Conservation (phyloP, 2,329 filamentous ascomycete species). For the Cadophora gregata region DNA sequence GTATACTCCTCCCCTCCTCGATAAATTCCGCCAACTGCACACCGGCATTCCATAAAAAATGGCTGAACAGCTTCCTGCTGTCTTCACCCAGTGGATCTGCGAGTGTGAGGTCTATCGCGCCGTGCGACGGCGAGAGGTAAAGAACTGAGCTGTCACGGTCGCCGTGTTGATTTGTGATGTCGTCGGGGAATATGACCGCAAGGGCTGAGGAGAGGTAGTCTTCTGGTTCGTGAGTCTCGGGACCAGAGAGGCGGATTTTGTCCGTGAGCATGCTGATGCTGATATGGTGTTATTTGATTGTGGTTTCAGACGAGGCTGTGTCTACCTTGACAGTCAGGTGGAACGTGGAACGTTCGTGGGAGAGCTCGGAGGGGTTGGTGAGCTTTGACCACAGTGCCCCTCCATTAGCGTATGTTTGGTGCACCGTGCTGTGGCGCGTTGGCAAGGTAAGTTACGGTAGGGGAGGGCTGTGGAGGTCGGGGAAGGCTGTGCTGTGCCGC, state of each 20-base stretch:
- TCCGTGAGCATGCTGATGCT: slow-evolving; percentile 56
- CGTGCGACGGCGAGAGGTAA: slow-evolving; percentile 58
- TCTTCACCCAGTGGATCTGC: slow-evolving; percentile 56
- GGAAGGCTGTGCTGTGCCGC: slow-evolving; percentile 11
- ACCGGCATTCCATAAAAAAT: slow-evolving; percentile 76
- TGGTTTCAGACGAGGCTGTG: neutral
- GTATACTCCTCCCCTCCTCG: slow-evolving; percentile 46
- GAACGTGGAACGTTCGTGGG: too few relatives aligned
- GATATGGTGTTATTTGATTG: neutral
- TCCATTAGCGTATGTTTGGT: neutral
- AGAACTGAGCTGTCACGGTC: slow-evolving; percentile 61
- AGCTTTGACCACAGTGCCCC: slow-evolving; percentile 6
- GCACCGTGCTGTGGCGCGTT: neutral
- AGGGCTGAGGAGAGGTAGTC: slow-evolving; percentile 65
- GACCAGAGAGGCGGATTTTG: slow-evolving; percentile 51
- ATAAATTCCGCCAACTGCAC: slow-evolving; percentile 61
- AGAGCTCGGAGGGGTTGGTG: neutral
- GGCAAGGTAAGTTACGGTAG: neutral
- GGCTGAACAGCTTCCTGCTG: slow-evolving; percentile 67
- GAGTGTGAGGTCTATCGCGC: slow-evolving; percentile 37
- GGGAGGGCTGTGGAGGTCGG: neutral
- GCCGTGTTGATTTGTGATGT: slow-evolving; percentile 69
- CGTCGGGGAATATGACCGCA: slow-evolving; percentile 71
- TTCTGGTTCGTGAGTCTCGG: slow-evolving; percentile 54
- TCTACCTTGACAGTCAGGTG: neutral